Evolutionary conservation across 805 yeast genomes (phyloP), one percentile per base, ranked within the genome.

Genomic region (Saccharomycopsis sp.): DNA sequence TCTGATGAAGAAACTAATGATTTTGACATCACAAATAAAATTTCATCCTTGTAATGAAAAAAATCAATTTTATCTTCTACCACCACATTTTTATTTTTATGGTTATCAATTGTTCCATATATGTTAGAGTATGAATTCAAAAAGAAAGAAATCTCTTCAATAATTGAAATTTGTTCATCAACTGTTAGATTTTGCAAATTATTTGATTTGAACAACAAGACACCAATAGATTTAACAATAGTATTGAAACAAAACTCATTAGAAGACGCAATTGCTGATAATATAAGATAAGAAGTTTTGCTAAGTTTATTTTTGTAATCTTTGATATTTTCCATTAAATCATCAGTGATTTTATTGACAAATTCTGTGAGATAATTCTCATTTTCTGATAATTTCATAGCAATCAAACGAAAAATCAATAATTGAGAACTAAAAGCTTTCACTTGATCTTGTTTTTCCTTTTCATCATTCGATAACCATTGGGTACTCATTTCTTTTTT

Each of bases 1-100:
- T 67, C 69, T 0, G 94, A 75, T 0, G 83, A 69, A 0, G 80
- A 69, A 54, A 79, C 72, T 36, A 88, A 63, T 4, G 84, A 68
- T 52, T 74, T 78, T n/a, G 87, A 76, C 49, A 85, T 56, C 32
- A 79, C 62, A 40, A 77, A 72, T 23, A 87, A 59, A 13, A 88
- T 62, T 30, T 76, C 76, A 51, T 87, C 95, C 46, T 81, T 77
- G 55, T 61, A 71, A 5, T 55, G 49, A 13, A 57, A 49, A 38
- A 83, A 55, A 6, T 65, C 58, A 45, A 67, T 70, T 4, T 49
- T 15, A 3, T 30, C 30, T n/a, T 20, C 25, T 8, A 32, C 9
- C 13, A 10, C 29, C 10, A 10, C 36, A 9, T 21, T 32, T 19
- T 10, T 21, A 19, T 10, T 23, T 10, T n/a, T 14, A 21, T 34